These are phyloP conservation scores for Colletotrichum sp. DNA, from an alignment of 2,329 filamentous ascomycete genomes.

Conservation along the genomic window DNA sequence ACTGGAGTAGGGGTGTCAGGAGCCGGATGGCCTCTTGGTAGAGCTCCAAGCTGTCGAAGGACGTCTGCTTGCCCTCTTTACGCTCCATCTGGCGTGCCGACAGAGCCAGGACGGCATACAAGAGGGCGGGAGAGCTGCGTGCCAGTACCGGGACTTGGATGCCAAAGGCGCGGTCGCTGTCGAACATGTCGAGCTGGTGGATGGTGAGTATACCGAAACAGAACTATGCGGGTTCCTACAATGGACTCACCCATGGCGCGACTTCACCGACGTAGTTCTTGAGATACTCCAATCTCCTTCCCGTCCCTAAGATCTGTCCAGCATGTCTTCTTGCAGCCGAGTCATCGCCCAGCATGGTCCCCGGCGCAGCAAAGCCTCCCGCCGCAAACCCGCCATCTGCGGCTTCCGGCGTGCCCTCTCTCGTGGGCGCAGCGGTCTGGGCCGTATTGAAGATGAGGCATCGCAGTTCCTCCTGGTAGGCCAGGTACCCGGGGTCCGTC, in stretches of 20 bases:
- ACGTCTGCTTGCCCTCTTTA: slow-evolving; percentile 46
- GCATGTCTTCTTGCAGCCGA: neutral
- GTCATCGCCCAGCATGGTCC: neutral
- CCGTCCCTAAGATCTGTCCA: slow-evolving; percentile 30
- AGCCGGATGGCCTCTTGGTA: slow-evolving; percentile 60
- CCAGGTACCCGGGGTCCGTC: slow-evolving; percentile 46
- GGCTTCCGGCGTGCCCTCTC: slow-evolving; percentile 39
- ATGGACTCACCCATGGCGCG: slow-evolving; percentile 56
- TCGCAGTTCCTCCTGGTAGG: slow-evolving; percentile 50
- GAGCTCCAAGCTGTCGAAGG: slow-evolving; percentile 57
- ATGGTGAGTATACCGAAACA: neutral
- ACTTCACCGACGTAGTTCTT: slow-evolving; percentile 59
- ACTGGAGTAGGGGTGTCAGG: slow-evolving; percentile 37
- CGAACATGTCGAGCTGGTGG: slow-evolving; percentile 63
- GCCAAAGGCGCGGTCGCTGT: slow-evolving; percentile 56
- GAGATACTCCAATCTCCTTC: slow-evolving; percentile 42
- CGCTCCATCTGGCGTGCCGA: slow-evolving; percentile 60
- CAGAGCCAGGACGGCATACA: slow-evolving; percentile 58
- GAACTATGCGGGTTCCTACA: too few species aligned
- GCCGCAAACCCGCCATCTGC: slow-evolving; percentile 14
- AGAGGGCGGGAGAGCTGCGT: slow-evolving; percentile 47
- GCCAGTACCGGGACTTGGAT: slow-evolving; percentile 56
- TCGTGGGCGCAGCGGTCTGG: slow-evolving; percentile 45
- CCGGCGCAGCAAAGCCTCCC: slow-evolving; percentile 15
- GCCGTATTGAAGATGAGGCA: slow-evolving; percentile 51